Evolutionary conservation across 208 protist species (phyloP).

Genomic region (Trichomonas tenax): DNA sequence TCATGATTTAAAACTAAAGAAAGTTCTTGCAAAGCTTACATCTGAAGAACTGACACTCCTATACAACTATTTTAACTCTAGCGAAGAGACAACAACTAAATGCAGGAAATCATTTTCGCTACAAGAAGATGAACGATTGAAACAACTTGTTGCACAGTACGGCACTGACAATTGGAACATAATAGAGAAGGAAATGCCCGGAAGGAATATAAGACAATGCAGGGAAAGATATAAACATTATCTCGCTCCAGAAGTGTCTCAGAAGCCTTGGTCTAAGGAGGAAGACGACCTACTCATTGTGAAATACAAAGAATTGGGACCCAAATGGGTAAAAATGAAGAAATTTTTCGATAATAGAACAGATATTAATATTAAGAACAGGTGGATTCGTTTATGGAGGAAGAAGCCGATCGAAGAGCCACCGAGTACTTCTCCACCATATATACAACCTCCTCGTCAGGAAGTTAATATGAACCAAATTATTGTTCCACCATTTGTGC

Average conservation of each 20-base stretch:
- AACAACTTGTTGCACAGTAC: neutral
- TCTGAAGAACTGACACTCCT: no score
- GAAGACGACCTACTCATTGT: neutral
- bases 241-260: neutral
- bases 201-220: neutral
- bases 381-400: neutral
- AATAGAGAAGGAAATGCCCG: neutral
- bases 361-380: neutral
- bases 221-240: neutral
- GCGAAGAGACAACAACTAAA: no score
- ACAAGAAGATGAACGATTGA: neutral
- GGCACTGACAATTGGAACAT: neutral
- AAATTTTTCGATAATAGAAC: neutral
- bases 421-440: no score
- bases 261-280: neutral
- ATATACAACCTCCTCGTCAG: no score
- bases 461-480: no score
- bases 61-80: no score
- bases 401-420: neutral
- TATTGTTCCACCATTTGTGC: no score
- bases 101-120: neutral
- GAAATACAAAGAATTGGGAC: neutral
- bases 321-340: neutral
- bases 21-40: no score
- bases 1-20: no score